Percentiles rank a stretch among this genome's conserved stretches.
Evolutionary conservation across 495 filamentous ascomycete genomes (phyloP).

Genomic region (Hypoxylon perforatum): DNA sequence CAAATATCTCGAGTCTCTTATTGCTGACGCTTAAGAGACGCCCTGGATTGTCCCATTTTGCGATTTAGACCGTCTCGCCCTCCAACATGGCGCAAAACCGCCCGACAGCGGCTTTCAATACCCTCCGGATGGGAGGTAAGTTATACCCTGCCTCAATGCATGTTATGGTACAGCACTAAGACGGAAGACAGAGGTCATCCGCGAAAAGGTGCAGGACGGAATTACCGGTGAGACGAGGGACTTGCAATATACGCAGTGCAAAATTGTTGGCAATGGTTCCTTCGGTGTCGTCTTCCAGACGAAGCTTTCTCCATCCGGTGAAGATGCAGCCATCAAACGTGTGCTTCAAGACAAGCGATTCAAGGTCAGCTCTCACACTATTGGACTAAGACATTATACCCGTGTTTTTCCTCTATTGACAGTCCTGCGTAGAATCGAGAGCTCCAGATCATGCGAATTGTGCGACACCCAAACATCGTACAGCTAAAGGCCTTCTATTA

Average conservation of each 20-base stretch:
- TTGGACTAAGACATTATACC: constrained; percentile 3
- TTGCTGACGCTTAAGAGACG: constrained; percentile 50
- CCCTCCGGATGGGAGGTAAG: constrained; percentile 66
- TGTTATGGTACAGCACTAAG: constrained; percentile 27
- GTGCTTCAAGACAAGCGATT: constrained; percentile 99
- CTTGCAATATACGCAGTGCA: constrained; percentile 98
- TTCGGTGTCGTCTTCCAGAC: constrained; percentile 99
- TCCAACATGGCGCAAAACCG: constrained; percentile 61
- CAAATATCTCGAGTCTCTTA: constrained; percentile 41
- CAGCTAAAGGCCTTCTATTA: constrained; percentile 99
- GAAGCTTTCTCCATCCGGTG: constrained; percentile 94
- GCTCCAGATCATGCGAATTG: constrained; percentile 99
- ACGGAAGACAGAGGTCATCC: constrained; percentile 82
- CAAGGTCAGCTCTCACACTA: constrained; percentile 72
- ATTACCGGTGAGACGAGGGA: constrained; percentile 95
- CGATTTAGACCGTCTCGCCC: constrained; percentile 36
- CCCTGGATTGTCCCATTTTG: constrained; percentile 43
- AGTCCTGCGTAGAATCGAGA: constrained; percentile 82
- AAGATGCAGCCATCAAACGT: constrained; percentile 98
- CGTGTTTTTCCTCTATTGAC: constrained; percentile 48
- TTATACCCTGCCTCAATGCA: constrained; percentile 17
- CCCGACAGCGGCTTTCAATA: constrained; percentile 63
- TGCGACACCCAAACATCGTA: constrained; percentile 98
- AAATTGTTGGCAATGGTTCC: constrained; percentile 99
- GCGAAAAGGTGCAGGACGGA: constrained; percentile 99